These are phyloP conservation scores for Cystoisospora suis DNA, from an alignment of 169 alveolate species.

Conservation along the genomic window DNA sequence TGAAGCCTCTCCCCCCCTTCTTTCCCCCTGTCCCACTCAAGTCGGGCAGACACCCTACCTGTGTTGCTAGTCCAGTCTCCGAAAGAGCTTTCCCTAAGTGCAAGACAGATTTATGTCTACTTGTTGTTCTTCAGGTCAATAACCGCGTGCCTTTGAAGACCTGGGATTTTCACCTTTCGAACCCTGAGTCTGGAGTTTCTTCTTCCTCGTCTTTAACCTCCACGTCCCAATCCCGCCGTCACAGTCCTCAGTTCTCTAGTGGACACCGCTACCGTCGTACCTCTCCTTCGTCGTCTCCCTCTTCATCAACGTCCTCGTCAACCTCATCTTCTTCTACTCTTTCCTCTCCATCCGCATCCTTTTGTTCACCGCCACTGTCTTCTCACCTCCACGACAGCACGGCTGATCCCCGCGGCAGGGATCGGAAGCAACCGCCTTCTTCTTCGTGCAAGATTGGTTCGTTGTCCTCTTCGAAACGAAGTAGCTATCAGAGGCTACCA, in stretches of 20 bases:
- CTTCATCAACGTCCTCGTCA: neutral
- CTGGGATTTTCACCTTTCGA: neutral
- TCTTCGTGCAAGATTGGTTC: neutral
- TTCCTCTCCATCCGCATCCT: neutral
- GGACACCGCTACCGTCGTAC: neutral
- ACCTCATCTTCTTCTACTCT: neutral
- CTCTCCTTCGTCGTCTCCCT: neutral
- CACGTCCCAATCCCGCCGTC: neutral
- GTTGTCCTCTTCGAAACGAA: neutral
- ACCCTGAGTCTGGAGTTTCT: too few species aligned
- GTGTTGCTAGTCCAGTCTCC: too few species aligned
- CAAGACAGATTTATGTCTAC: neutral
- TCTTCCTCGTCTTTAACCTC: neutral
- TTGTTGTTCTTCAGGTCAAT: neutral
- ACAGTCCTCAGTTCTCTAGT: neutral
- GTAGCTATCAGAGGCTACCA: neutral
- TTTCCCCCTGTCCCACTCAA: neutral
- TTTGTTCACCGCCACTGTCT: too few species aligned
- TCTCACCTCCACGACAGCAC: too few species aligned
- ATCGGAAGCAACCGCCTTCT: too few species aligned
- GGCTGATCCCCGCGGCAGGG: too few species aligned
- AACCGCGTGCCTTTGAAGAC: constrained; percentile 12
- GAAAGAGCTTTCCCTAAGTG: neutral
- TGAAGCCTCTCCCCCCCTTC: neutral
- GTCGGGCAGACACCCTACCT: too few species aligned